A percentile compares a stretch with the other conserved stretches of the same genome.
Evolutionary conservation across 352 stramenopile genomes (phyloP).

Genomic region (Pythium rhizo-oryzae): DNA sequence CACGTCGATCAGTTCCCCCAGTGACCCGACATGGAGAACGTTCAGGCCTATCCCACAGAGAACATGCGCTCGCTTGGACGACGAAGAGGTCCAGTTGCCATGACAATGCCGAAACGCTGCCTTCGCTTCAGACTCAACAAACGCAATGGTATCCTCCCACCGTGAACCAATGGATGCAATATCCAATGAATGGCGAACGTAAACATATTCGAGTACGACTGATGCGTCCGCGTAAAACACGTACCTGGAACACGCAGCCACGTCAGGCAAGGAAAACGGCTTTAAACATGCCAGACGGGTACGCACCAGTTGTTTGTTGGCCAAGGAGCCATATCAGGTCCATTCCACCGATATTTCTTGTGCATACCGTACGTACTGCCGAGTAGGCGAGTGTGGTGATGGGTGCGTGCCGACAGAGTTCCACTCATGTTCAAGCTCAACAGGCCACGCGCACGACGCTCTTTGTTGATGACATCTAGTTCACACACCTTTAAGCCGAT

Average conservation of each 20-base stretch:
- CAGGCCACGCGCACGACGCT: background rate
- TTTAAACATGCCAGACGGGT: no score
- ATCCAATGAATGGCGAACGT: constrained; percentile 17
- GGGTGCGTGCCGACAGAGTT: constrained; percentile 1
- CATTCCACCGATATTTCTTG: constrained; percentile 20
- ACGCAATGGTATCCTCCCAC: constrained; percentile 19
- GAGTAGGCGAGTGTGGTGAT: constrained; percentile 15
- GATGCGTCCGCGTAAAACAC: constrained; percentile 17
- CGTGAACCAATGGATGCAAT: background rate
- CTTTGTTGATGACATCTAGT: constrained; percentile 11
- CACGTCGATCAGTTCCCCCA: constrained; percentile 2
- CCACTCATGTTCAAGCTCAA: constrained; percentile 7
- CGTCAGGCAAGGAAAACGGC: background rate
- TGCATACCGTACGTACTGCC: constrained; percentile 16
- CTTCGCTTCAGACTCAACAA: constrained; percentile 13
- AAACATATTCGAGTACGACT: constrained; percentile 24
- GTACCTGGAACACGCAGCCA: constrained; percentile 8
- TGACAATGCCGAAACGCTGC: constrained; percentile 8
- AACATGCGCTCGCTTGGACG: constrained; percentile 1
- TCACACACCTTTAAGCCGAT: constrained; percentile 18
- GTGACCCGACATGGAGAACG: constrained; percentile 10
- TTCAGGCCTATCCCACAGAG: constrained; percentile 19
- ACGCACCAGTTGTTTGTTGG: constrained; percentile 6
- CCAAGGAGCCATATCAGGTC: constrained; percentile 9
- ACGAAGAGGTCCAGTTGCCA: background rate